These are phyloP conservation scores for Rosa rugosa DNA, from an alignment of 306 rosid species.

Conservation along the genomic window DNA sequence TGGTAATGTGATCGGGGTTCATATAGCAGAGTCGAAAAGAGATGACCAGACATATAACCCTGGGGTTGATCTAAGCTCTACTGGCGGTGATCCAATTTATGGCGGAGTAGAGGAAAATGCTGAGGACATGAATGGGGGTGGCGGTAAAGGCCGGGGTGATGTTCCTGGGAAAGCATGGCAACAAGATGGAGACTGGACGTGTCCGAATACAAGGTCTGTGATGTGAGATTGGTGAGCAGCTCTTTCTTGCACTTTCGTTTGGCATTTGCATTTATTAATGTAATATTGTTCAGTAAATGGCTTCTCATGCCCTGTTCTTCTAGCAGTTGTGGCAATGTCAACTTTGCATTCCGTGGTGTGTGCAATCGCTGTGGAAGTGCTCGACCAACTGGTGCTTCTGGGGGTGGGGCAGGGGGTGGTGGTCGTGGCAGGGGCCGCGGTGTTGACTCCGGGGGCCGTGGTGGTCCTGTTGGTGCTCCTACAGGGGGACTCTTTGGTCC, in stretches of 20 bases:
- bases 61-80: slow-evolving; percentile 49
- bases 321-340: slow-evolving; percentile 87
- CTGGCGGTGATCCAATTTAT: slow-evolving; percentile 29
- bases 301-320: slow-evolving; percentile 36
- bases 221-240: slow-evolving; percentile 99
- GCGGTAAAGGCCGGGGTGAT: slow-evolving; percentile 78
- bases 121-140: slow-evolving; percentile 54
- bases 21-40: slow-evolving; percentile 85
- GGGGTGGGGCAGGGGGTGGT: slow-evolving; percentile 67
- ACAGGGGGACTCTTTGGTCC: slow-evolving; percentile 95
- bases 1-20: slow-evolving; percentile 83
- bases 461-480: slow-evolving; percentile 60
- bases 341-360: slow-evolving; percentile 99
- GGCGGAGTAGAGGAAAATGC: slow-evolving; percentile 55
- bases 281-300: slow-evolving; percentile 21
- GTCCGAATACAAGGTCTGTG: slow-evolving; percentile 99
- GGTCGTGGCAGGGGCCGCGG: slow-evolving; percentile 93
- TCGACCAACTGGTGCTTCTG: slow-evolving; percentile 87
- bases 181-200: slow-evolving; percentile 97
- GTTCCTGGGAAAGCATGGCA: slow-evolving; percentile 91
- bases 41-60: slow-evolving; percentile 60
- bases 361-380: slow-evolving; percentile 99
- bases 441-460: slow-evolving; percentile 62
- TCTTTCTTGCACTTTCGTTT: slow-evolving; percentile 68
- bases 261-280: slow-evolving; percentile 9